Percentiles rank a stretch among this genome's conserved stretches.
phyloP scores from a whole-genome alignment of 805 yeast species.

The Candida orba region DNA sequence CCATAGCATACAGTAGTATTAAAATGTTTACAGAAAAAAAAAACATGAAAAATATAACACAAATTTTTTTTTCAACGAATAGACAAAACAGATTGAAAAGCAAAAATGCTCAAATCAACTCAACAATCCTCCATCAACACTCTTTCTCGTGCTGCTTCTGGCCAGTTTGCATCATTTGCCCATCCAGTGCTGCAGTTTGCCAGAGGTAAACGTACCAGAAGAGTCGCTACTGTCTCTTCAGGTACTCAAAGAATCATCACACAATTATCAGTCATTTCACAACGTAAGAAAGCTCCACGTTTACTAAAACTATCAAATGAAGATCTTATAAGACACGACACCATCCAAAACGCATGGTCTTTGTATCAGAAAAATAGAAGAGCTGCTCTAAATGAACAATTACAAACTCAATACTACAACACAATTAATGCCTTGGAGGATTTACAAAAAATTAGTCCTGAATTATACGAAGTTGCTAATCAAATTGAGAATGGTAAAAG shows the following conservation, averaged over 20 bases:
- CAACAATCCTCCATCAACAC: not conserved
- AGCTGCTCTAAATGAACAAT: constrained; percentile 31
- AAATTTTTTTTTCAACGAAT: too few species aligned
- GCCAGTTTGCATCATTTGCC: not conserved
- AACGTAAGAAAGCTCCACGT: constrained; percentile 82
- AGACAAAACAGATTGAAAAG: too few species aligned
- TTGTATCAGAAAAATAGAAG: constrained; percentile 48
- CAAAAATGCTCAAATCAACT: constrained; percentile 1
- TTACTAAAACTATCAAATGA: constrained; percentile 68
- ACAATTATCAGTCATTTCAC: constrained; percentile 73
- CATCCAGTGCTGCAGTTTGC: constrained; percentile 21
- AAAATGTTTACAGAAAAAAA: too few species aligned
- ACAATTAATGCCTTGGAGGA: constrained; percentile 70
- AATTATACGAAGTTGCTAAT: constrained; percentile 58
- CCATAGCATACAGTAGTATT: too few species aligned
- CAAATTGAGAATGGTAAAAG: constrained; percentile 44
- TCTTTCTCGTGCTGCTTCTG: constrained; percentile 1
- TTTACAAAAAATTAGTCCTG: constrained; percentile 44
- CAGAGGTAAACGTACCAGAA: constrained; percentile 44
- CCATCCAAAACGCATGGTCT: constrained; percentile 80
- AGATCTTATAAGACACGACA: constrained; percentile 78
- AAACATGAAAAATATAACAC: too few species aligned
- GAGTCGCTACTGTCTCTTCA: constrained; percentile 32
- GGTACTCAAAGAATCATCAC: constrained; percentile 41
- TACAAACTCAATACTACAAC: constrained; percentile 55